phyloP scores from a whole-genome alignment of 2,329 filamentous ascomycete species.

The Pseudogymnoascus sp. region DNA sequence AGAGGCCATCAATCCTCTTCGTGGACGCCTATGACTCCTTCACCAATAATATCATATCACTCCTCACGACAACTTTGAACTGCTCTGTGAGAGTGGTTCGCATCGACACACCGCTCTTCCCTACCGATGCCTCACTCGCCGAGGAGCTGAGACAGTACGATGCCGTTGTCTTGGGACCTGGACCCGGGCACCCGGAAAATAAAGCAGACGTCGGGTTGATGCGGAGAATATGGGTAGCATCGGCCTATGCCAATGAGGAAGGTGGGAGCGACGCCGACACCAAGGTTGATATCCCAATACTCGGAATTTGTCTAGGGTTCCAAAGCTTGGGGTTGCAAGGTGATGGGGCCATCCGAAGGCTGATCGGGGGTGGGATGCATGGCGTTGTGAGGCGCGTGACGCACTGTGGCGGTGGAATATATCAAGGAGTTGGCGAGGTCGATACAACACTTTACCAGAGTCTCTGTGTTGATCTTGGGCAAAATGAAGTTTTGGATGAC shows the following conservation, averaged over 20 bases:
- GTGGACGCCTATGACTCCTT: conserved; percentile 97
- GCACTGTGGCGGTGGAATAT: conserved; percentile 34
- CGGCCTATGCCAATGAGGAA: conserved; percentile 18
- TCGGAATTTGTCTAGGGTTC: conserved; percentile 70
- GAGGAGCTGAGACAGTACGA: conserved; percentile 57
- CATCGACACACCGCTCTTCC: conserved; percentile 56
- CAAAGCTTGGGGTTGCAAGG: conserved; percentile 57
- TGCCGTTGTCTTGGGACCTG: conserved; percentile 83
- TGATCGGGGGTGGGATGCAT: conserved; percentile 52
- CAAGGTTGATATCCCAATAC: conserved; percentile 53
- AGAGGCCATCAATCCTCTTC: conserved; percentile 59
- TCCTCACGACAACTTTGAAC: conserved; percentile 63
- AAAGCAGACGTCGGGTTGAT: conserved; percentile 77
- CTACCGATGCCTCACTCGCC: conserved; percentile 40
- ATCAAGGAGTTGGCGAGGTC: conserved; percentile 24
- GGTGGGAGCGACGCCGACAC: conserved; percentile 47
- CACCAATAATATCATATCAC: conserved; percentile 84
- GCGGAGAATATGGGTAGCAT: conserved; percentile 57
- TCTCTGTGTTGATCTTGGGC: conserved; percentile 29
- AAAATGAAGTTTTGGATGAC: conserved; percentile 18
- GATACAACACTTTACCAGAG: conserved; percentile 37
- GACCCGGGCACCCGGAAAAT: conserved; percentile 72
- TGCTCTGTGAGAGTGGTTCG: conserved; percentile 64
- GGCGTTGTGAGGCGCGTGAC: conserved; percentile 53
- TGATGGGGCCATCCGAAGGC: conserved; percentile 46